Base-by-base conservation (phyloP, 2,329 filamentous ascomycete genomes). In the Xylaria sp. region DNA sequence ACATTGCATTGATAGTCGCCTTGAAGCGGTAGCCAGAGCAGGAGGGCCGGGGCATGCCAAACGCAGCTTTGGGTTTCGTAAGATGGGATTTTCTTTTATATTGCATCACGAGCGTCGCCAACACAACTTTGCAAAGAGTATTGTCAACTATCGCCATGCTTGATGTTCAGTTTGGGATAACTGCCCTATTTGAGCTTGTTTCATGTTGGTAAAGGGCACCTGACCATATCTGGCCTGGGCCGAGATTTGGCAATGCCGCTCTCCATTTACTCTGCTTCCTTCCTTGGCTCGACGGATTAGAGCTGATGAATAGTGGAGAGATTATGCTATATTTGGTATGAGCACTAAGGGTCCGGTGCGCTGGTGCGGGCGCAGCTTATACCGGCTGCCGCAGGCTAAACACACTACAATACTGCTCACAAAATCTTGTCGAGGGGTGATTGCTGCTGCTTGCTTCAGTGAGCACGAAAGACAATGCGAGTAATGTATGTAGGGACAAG, bases 271-370 rank as follows among this genome's bases (percentile, higher is more conserved):
- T 48, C 4, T 20, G 46, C n/a, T 20, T 48, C 46, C 46, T 20
- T 20, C n/a, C 46, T 20, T 8, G 41, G 15, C 41, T n/a, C 3
- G 7, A n/a, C 15, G 41, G n/a, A 46, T 18, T 5, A 18, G 41
- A 46, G 18, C 15, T 18, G 41, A 7, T 46, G 15, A 46, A 46
- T 5, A 46, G 41, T 46, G 41, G 41, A 46, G 41, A n/a, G 41
- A 46, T 46, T 46, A 50, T 50, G 20, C 46, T 50, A 50, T 50
- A 25, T 50, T 50, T 50, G 46, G 46, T 50, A 25, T 25, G 23
- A 50, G 20, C 8, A 50, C 20, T 23, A 23, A n/a, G 20, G 9
- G 20, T 44, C 13, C 5, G 6, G 41, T 3, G 18, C 13, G 12
- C 18, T n/a, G 41, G 44, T 48, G 44, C 44, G 44, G 46, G 46